Conservation (phyloP, 495 filamentous ascomycete species). For the Hypomontagnella submonticulosa region DNA sequence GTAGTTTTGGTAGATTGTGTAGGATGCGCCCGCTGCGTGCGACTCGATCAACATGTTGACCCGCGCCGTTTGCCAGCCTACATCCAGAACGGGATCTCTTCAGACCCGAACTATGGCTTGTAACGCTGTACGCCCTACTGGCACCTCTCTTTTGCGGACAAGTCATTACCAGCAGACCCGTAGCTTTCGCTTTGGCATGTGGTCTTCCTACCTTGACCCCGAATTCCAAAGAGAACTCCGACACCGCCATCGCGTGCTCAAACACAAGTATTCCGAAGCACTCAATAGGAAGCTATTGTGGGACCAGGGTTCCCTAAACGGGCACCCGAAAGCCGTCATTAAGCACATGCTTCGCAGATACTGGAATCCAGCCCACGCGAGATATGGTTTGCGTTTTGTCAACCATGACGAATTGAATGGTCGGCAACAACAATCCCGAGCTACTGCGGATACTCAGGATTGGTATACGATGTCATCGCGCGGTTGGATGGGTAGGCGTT, state of each 20-base stretch:
- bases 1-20: conserved; percentile 7
- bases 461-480: conserved; percentile 2
- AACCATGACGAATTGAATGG: conserved; percentile 25
- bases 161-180: conserved; percentile 54
- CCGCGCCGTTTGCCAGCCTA: conserved; percentile 41
- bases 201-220: conserved; percentile 55
- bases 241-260: conserved; percentile 51
- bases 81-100: conserved; percentile 48
- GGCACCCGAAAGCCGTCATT: conserved; percentile 43
- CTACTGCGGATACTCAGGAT: conserved; percentile 5
- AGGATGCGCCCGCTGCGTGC: conserved; percentile 30
- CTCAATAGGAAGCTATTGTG: conserved; percentile 51
- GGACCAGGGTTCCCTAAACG: conserved; percentile 49
- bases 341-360: conserved; percentile 52
- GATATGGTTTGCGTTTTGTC: conserved; percentile 20
- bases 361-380: conserved; percentile 41
- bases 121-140: conserved; percentile 30
- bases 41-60: conserved; percentile 51
- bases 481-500: conserved; percentile 9
- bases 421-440: conserved; percentile 16
- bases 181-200: conserved; percentile 57
- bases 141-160: conserved; percentile 25
- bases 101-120: conserved; percentile 32
- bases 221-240: conserved; percentile 52
- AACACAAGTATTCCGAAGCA: conserved; percentile 55